These are phyloP conservation scores for Massarina eburnea DNA, from an alignment of 2,329 filamentous ascomycete species.

Conservation along the genomic window DNA sequence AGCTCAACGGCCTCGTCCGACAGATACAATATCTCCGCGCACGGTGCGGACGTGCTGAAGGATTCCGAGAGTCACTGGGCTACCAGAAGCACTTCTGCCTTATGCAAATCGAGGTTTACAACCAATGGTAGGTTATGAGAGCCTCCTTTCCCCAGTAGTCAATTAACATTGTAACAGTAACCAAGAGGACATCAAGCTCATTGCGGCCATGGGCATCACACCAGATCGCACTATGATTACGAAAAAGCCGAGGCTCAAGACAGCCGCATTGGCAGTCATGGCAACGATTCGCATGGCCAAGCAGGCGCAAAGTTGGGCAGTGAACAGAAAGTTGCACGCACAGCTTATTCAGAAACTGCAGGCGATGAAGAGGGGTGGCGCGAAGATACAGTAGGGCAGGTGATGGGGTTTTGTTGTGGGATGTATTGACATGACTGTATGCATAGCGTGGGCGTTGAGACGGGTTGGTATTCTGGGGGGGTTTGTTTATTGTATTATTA, in stretches of 20 bases:
- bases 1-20: constrained; percentile 79
- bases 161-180: constrained; percentile 63
- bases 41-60: constrained; percentile 75
- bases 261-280: constrained; percentile 52
- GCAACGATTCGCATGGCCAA: constrained; percentile 56
- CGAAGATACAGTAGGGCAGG: background rate
- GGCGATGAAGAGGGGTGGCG: constrained; percentile 40
- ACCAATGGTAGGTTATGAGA: constrained; percentile 74
- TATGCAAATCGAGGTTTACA: constrained; percentile 78
- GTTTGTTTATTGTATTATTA: no score
- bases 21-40: constrained; percentile 92
- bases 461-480: background rate
- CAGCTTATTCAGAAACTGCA: constrained; percentile 50
- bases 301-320: constrained; percentile 53
- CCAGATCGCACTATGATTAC: constrained; percentile 50
- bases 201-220: constrained; percentile 77
- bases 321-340: constrained; percentile 53
- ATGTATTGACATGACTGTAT: background rate
- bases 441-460: background rate
- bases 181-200: constrained; percentile 82
- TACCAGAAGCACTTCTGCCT: constrained; percentile 85
- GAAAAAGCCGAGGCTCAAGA: constrained; percentile 50
- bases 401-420: no score
- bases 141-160: background rate
- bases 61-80: constrained; percentile 75